Evolutionary conservation across 1,139 yeast species (phyloP).

Genomic region (Candida pseudoviswanathii): DNA sequence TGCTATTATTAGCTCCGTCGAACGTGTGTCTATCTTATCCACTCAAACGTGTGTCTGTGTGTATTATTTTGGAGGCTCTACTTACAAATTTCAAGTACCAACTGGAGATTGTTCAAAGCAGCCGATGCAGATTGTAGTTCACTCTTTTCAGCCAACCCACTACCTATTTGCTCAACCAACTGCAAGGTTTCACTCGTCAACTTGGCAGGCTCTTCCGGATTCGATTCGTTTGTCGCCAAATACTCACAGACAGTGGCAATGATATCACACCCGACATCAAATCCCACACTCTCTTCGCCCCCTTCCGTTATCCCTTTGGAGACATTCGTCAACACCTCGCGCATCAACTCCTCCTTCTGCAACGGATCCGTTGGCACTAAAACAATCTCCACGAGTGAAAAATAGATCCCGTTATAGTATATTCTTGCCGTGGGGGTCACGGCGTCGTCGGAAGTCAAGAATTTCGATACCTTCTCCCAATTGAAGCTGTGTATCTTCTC

Average conservation of each 20-base stretch:
- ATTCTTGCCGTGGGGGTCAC: constrained; percentile 48
- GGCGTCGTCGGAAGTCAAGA: constrained; percentile 18
- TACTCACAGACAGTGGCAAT: constrained; percentile 75
- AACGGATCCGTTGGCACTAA: constrained; percentile 14
- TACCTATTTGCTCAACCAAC: constrained; percentile 5
- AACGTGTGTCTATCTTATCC: not conserved
- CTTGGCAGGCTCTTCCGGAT: constrained; percentile 20
- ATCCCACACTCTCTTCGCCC: constrained; percentile 26
- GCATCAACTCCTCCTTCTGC: constrained; percentile 25
- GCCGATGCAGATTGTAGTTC: constrained; percentile 2
- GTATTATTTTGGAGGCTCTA: not conserved
- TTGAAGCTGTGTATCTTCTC: constrained; percentile 23
- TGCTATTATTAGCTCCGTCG: constrained; percentile 1
- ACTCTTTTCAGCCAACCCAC: constrained; percentile 1
- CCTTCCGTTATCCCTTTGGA: constrained; percentile 30
- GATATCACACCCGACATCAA: constrained; percentile 74
- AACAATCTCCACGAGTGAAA: constrained; percentile 56
- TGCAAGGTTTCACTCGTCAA: constrained; percentile 5
- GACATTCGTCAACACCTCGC: constrained; percentile 25
- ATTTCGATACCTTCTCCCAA: constrained; percentile 13
- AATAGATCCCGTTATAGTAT: constrained; percentile 60
- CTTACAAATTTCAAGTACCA: constrained; percentile 5
- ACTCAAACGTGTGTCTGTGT: not conserved
- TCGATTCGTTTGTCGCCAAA: constrained; percentile 33
- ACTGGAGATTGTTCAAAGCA: constrained; percentile 3